Base-by-base conservation (phyloP, 2,329 filamentous ascomycete species). In the Calonectria ilicicola region DNA sequence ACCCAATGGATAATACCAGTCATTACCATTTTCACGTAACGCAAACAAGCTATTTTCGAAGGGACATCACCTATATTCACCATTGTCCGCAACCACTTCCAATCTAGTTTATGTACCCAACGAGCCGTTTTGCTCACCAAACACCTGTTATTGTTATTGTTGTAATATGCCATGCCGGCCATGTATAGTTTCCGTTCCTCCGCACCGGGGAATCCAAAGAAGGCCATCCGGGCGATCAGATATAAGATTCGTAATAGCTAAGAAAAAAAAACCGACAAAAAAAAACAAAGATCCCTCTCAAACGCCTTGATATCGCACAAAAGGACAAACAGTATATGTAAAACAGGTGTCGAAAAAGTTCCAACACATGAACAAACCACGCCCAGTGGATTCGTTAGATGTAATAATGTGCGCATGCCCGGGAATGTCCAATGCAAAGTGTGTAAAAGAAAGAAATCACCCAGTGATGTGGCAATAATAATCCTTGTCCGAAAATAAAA, bases 71-170 rank as follows among this genome's bases (percentile, higher is more conserved):
- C 74, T 74, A 72, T 79, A 74, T 77, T 64, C 71, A 75, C 67
- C 71, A 32, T 58, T 69, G 40, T 49, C 69, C 26, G 60, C 46
- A 29, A 67, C 74, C 66, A 32, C 70, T 47, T 69, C 74, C 72
- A 77, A 74, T 76, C 72, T 79, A 72, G 58, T 76, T 73, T 70
- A 73, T 70, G 51, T 79, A 79, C 69, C 78, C 67, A 69, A 53
- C 65, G 75, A 35, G 60, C 72, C 67, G 53, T 60, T 68, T 58
- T 62, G 67, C 27, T 44, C 69, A 53, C 62, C 75, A 74, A 73
- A 76, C 67, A 67, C 74, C 74, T 67, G 56, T 67, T 32, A 35
- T 32, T 46, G 42, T 46, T 42, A 15, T 44, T 47, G 65, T 60
- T 46, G 64, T 58, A 35, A 64, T 47, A 66, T 67, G 67, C 74